Conservation (phyloP, 257 asterid species). For the Ocimum tenuiflorum region DNA sequence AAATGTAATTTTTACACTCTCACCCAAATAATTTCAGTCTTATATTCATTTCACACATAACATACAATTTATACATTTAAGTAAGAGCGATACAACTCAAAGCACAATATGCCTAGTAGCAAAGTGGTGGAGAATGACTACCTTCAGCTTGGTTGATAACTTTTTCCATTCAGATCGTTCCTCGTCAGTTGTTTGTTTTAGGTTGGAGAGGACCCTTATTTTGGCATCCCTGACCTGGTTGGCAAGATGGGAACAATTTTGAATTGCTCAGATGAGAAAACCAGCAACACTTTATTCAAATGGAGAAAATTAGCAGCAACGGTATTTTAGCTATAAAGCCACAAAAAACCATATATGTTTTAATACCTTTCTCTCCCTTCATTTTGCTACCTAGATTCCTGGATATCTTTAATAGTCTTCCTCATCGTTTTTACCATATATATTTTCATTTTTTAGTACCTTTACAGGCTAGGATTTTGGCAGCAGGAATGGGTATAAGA, state of each 20-base stretch:
- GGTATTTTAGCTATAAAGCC: conserved; percentile 9
- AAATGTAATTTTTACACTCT: too few relatives aligned
- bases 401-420: not conserved
- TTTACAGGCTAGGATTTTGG: not conserved
- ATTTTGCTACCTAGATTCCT: not conserved
- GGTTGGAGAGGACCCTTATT: conserved; percentile 69
- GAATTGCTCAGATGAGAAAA: conserved; percentile 3
- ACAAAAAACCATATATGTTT: too few relatives aligned
- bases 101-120: conserved; percentile 3
- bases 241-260: conserved; percentile 21
- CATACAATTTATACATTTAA: too few relatives aligned
- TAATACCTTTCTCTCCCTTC: too few relatives aligned
- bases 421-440: not conserved
- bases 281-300: not conserved
- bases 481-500: not conserved
- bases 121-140: conserved; percentile 20
- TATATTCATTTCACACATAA: too few relatives aligned
- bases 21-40: too few relatives aligned
- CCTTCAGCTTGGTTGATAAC: conserved; percentile 71
- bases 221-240: conserved; percentile 87
- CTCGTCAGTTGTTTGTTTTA: conserved; percentile 62
- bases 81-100: not conserved
- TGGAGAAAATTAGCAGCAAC: conserved; percentile 4
- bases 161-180: conserved; percentile 73
- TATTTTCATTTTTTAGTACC: not conserved